phyloP scores from a whole-genome alignment of 2,329 filamentous ascomycete species.

The Trichoderma sp. region DNA sequence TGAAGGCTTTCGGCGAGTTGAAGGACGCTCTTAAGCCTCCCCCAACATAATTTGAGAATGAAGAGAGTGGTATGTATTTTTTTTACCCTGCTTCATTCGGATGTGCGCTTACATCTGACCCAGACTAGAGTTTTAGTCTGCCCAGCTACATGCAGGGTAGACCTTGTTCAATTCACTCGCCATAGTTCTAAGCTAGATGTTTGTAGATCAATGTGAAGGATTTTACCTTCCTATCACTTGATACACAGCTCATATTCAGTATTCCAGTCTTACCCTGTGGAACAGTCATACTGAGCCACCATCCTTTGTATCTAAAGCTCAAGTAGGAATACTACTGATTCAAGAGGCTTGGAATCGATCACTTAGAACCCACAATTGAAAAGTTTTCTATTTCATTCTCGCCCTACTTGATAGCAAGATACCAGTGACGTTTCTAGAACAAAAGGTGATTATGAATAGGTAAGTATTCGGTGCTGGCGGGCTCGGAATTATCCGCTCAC shows the following conservation, averaged over 20 bases:
- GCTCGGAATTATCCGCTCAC: background rate
- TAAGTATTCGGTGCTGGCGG: background rate
- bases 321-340: too few species aligned
- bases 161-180: background rate
- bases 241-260: background rate
- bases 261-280: background rate
- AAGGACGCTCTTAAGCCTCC: background rate
- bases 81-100: background rate
- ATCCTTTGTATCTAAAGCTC: background rate
- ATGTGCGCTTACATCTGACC: background rate
- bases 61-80: background rate
- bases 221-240: background rate
- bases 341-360: too few species aligned
- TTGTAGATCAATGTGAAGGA: background rate
- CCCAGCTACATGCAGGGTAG: too few species aligned
- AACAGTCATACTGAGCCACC: background rate
- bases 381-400: too few species aligned
- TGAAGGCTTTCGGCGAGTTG: background rate
- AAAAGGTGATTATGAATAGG: background rate
- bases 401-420: background rate
- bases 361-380: too few species aligned
- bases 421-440: background rate
- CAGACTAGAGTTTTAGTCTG: background rate
- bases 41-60: background rate
- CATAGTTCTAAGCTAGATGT: background rate